Evolutionary conservation across 1,284 basidiomycete species (phyloP).

Genomic region (Vanrija humicola): DNA sequence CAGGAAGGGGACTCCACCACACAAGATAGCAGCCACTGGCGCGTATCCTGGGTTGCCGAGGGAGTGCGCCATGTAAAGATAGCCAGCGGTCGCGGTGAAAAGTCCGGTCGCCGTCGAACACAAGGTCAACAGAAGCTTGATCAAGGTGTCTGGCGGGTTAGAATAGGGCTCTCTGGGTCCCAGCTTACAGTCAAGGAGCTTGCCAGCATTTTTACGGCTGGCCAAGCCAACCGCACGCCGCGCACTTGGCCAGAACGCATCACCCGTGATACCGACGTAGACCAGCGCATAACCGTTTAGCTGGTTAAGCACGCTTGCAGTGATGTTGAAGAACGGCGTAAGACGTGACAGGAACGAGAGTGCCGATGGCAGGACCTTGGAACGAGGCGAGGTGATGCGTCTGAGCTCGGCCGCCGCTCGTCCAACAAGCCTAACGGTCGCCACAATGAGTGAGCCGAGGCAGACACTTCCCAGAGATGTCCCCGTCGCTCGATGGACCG

Average conservation of each 20-base stretch:
- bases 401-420: slow-evolving; percentile 37
- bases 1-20: slow-evolving; percentile 72
- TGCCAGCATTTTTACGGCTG: slow-evolving; percentile 40
- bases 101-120: slow-evolving; percentile 71
- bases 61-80: slow-evolving; percentile 82
- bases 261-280: slow-evolving; percentile 80
- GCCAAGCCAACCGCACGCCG: slow-evolving; percentile 58
- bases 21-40: slow-evolving; percentile 68
- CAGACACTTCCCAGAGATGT: slow-evolving; percentile 75
- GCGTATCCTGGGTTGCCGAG: slow-evolving; percentile 72
- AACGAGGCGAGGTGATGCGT: slow-evolving; percentile 33
- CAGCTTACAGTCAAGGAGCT: slow-evolving; percentile 46
- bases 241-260: slow-evolving; percentile 73
- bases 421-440: slow-evolving; percentile 56
- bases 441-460: slow-evolving; percentile 70
- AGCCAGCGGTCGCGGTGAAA: slow-evolving; percentile 75
- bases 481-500: slow-evolving; percentile 70
- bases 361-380: slow-evolving; percentile 38
- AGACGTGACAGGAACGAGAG: slow-evolving; percentile 50
- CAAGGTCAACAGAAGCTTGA: slow-evolving; percentile 60
- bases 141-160: slow-evolving; percentile 54
- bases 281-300: slow-evolving; percentile 77
- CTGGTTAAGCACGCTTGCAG: slow-evolving; percentile 65
- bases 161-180: background rate
- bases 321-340: slow-evolving; percentile 46